Percentiles rank a stretch among this genome's conserved stretches.
Conservation (phyloP, 2,329 filamentous ascomycete genomes). For the Fusarium dlaminii region DNA sequence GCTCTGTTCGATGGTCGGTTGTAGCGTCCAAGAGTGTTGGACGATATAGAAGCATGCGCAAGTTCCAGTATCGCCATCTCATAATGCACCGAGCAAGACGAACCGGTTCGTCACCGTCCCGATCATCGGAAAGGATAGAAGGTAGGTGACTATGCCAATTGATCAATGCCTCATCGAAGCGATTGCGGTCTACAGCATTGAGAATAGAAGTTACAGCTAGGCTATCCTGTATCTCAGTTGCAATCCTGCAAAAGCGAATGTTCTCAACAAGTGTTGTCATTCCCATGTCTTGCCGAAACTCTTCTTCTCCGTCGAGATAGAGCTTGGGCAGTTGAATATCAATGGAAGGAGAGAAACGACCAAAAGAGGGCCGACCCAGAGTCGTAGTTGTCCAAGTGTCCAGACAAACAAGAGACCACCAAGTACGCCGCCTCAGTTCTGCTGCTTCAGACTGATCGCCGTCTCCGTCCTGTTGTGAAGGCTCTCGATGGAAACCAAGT, state of each 20-base stretch:
- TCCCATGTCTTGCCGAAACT: background rate
- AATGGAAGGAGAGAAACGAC: conserved; percentile 1
- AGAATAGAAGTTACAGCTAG: background rate
- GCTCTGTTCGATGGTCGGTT: background rate
- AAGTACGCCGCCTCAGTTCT: background rate
- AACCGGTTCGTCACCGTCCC: background rate
- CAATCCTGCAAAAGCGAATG: conserved; percentile 1
- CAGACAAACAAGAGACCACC: background rate
- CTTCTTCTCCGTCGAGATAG: background rate
- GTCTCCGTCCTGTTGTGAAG: background rate
- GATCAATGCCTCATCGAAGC: background rate
- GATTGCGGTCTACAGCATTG: background rate
- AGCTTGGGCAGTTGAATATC: background rate
- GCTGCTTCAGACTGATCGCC: background rate
- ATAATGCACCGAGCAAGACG: background rate
- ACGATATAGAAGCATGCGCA: conserved; percentile 3
- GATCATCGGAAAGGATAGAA: background rate
- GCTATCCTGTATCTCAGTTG: conserved; percentile 7
- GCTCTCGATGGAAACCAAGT: conserved; percentile 1
- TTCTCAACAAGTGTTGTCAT: background rate
- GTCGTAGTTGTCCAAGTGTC: background rate
- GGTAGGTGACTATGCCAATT: background rate
- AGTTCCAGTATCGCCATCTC: conserved; percentile 10
- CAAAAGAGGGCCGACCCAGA: background rate
- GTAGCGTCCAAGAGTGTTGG: background rate